Conservation (phyloP, 164 flowering plant genomes). For the Berberis vulgaris region DNA sequence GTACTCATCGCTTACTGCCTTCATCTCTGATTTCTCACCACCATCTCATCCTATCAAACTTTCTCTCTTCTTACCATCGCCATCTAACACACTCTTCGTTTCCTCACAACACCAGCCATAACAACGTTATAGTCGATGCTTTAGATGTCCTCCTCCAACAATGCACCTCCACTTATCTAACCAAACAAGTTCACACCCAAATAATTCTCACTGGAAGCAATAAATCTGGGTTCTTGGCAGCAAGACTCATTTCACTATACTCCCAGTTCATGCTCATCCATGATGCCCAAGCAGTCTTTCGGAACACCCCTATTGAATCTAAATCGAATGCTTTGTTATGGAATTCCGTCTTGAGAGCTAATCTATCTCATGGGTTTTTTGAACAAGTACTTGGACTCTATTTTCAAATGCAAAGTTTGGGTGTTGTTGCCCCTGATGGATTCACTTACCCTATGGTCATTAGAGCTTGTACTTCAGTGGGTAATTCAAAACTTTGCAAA, state of each 20-base stretch:
- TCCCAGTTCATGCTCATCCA: conserved; percentile 28
- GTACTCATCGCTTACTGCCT: no score
- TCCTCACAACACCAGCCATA: not conserved
- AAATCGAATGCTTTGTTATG: conserved; percentile 32
- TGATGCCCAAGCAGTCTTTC: conserved; percentile 44
- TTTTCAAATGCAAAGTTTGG: conserved; percentile 31
- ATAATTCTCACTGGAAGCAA: conserved; percentile 24
- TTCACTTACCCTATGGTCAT: conserved; percentile 63
- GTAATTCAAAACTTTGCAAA: conserved; percentile 22
- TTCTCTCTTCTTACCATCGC: no score
- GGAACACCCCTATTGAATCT: conserved; percentile 16
- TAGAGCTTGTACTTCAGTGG: conserved; percentile 42
- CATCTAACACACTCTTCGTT: not conserved
- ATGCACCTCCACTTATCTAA: conserved; percentile 24
- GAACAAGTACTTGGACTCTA: conserved; percentile 37
- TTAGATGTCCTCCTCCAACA: conserved; percentile 40
- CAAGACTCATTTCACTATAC: conserved; percentile 43
- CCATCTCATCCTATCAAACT: no score
- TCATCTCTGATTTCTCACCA: no score
- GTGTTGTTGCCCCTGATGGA: conserved; percentile 46
- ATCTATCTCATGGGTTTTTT: conserved; percentile 27
- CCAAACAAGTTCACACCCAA: conserved; percentile 41
- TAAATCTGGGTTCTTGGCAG: conserved; percentile 42
- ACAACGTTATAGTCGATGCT: conserved; percentile 16
- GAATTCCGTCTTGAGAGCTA: conserved; percentile 72